Conservation (phyloP, 306 rosid species). For the Cyclanthera cordifolia region DNA sequence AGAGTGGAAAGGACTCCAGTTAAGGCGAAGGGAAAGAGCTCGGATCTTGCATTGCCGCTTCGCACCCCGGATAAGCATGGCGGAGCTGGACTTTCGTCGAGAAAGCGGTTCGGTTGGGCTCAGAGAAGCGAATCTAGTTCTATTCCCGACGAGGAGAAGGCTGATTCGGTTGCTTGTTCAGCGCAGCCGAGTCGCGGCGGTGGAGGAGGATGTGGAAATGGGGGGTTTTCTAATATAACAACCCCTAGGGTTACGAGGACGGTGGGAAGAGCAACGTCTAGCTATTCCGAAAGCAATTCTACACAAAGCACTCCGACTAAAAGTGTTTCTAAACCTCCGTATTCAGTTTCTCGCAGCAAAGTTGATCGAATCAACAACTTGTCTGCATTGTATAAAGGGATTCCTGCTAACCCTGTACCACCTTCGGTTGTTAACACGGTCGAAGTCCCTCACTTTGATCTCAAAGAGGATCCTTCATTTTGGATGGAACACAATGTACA, state of each 20-base stretch:
- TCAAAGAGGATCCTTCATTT: conserved; percentile 81
- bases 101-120: conserved; percentile 55
- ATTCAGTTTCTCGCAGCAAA: conserved; percentile 47
- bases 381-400: conserved; percentile 62
- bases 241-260: conserved; percentile 50
- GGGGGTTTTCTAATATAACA: conserved; percentile 29
- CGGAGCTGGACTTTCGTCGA: conserved; percentile 29
- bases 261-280: conserved; percentile 29
- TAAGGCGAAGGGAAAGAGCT: conserved; percentile 36
- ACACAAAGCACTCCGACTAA: conserved; percentile 74
- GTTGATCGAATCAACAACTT: conserved; percentile 56
- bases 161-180: conserved; percentile 23
- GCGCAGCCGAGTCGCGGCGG: conserved; percentile 25
- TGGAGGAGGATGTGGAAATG: conserved; percentile 37
- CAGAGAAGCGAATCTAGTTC: conserved; percentile 45
- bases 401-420: conserved; percentile 32
- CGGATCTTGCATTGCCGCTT: conserved; percentile 45
- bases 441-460: conserved; percentile 94
- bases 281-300: conserved; percentile 61
- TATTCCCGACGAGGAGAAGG: conserved; percentile 22
- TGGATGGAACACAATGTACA: conserved; percentile 98
- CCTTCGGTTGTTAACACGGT: conserved; percentile 55
- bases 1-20: conserved; percentile 56
- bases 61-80: conserved; percentile 75
- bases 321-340: conserved; percentile 66